A percentile compares a stretch with the other conserved stretches of the same genome.
Conservation (phyloP, 208 protist genomes). For the Borovskyia barvae region DNA sequence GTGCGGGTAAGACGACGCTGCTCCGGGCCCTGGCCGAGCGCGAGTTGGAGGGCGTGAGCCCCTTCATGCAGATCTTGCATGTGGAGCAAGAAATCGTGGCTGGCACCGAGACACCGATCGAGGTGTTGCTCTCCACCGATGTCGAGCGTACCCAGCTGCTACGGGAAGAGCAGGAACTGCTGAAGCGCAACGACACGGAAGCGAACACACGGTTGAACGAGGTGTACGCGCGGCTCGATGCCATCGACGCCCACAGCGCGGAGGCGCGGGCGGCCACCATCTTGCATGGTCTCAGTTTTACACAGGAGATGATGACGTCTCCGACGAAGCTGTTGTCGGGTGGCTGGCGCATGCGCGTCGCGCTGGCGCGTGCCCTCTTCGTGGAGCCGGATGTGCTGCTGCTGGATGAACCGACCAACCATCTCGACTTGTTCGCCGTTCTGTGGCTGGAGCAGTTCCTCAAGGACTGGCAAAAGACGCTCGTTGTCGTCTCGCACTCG, state of each 20-base stretch:
- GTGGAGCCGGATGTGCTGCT: conserved; percentile 95
- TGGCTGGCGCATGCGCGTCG: conserved; percentile 98
- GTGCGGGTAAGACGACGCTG: conserved; percentile 93
- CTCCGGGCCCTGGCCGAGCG: conserved; percentile 93
- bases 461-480: conserved; percentile 91
- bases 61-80: conserved; percentile 96
- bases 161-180: conserved; percentile 89
- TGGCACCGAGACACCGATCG: conserved; percentile 73
- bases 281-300: conserved; percentile 94
- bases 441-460: conserved; percentile 98
- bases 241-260: conserved; percentile 95
- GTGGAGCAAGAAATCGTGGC: conserved; percentile 97
- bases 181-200: conserved; percentile 78
- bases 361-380: conserved; percentile 96
- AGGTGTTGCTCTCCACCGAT: conserved; percentile 92
- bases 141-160: conserved; percentile 91
- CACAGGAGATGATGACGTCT: conserved; percentile 90
- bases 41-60: conserved; percentile 93
- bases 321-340: conserved; percentile 90
- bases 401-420: conserved; percentile 98
- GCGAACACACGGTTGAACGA: conserved; percentile 84
- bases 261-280: conserved; percentile 85
- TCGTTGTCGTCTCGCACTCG: conserved; percentile 98
- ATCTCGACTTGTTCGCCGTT: conserved; percentile 97
- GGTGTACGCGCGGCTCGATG: conserved; percentile 94